These are phyloP conservation scores for Irineochytrium annulatum DNA, from an alignment of 192 early-diverging fungal genomes.

Conservation along the genomic window DNA sequence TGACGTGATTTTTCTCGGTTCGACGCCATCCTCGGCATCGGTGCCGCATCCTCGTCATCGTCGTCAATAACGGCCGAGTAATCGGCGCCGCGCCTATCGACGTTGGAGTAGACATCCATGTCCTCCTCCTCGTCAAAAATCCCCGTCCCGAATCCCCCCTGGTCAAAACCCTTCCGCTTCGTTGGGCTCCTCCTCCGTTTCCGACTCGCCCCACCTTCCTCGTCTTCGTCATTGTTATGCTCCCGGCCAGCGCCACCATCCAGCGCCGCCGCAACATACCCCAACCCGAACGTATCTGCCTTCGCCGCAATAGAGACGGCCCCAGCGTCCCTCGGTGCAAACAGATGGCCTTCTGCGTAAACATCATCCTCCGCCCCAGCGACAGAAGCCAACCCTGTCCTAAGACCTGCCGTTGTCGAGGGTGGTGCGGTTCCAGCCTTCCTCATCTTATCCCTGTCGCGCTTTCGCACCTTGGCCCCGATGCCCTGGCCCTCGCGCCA, in stretches of 20 bases:
- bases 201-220: too few relatives aligned
- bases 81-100: conserved; percentile 4
- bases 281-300: conserved; percentile 58
- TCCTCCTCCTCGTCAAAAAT: conserved; percentile 58
- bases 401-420: too few relatives aligned
- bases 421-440: too few relatives aligned
- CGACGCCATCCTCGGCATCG: conserved; percentile 7
- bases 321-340: conserved; percentile 63
- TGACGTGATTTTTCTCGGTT: background rate
- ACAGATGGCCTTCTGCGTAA: conserved; percentile 44
- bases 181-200: background rate
- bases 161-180: background rate
- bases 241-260: conserved; percentile 2
- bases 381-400: too few relatives aligned
- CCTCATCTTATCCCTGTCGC: too few relatives aligned
- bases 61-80: conserved; percentile 34
- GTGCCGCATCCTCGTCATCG: conserved; percentile 30
- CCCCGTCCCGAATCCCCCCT: conserved; percentile 59
- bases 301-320: conserved; percentile 30
- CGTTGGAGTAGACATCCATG: conserved; percentile 36
- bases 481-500: conserved; percentile 85
- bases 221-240: too few relatives aligned
- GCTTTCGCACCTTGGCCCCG: too few relatives aligned
- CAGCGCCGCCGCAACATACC: conserved; percentile 36
- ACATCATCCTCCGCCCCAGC: conserved; percentile 53